Base-by-base conservation (phyloP, 257 asterid genomes). In the Sherardia arvensis region DNA sequence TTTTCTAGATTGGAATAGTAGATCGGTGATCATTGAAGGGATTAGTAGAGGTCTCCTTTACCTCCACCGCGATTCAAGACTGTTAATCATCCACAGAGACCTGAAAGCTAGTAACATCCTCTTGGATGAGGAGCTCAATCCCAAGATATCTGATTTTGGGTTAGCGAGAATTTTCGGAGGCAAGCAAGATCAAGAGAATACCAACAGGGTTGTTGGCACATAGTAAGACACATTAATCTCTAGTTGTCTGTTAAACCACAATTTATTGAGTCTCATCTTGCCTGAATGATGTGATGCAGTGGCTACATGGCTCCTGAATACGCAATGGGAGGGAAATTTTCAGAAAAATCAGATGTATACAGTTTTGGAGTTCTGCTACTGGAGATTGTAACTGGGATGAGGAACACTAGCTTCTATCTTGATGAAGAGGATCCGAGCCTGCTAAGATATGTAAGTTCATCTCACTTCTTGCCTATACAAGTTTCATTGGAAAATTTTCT, bases 221-320 rank as follows among this genome's bases (percentile, higher is more conserved):
- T 49, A 49, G 55, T 49, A 49, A 49, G 55, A 5, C 25, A 18
- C 7, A 26, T 49, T 49, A 49, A 49, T 49, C 4, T 49, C 12
- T 49, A 48, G 23, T 48, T 48, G 22, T 48, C 9, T 10, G 6
- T 17, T 48, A n/a, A 40, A n/a, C 25, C 22, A 18, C 18, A 3
- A 1, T 48, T 23, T 20, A 48, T 48, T 48, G 23, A 48, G 3
- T 10, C n/a, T 20, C n/a, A 14, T 48, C 7, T 48, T 49, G 55
- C 0, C 25, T 49, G 26, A 3, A 6, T 49, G 26, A 49, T 21
- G 55, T 21, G 55, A 49, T 49, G 55, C 55, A 49, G 55, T 21
- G 55, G 55, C 25, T 49, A 49, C 55, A 49, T 49, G 55, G 55
- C 55, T 49, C 55, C 55, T 4, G 55, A 49, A 49, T 49, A 49